These are phyloP conservation scores for Pholiota microspora DNA, from an alignment of 768 basidiomycete species.

Conservation along the genomic window DNA sequence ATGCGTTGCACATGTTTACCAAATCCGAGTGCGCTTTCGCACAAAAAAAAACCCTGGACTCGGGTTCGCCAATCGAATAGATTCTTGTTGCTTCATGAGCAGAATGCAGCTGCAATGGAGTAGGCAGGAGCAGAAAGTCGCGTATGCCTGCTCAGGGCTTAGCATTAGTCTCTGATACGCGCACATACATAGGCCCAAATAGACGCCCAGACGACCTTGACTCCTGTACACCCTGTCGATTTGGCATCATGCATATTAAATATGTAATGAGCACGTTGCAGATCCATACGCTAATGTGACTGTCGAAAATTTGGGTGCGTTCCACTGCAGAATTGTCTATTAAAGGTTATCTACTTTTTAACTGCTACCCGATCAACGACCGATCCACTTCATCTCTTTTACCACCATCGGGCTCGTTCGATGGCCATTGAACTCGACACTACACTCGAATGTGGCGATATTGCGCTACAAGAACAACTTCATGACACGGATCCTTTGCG, in stretches of 20 bases:
- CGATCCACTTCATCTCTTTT: neutral
- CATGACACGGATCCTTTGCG: slow-evolving; percentile 59
- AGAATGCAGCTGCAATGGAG: too few relatives aligned
- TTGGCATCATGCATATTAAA: neutral
- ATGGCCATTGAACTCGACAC: slow-evolving; percentile 4
- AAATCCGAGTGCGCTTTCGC: neutral
- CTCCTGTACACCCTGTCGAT: neutral
- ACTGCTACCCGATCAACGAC: neutral
- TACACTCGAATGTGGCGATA: slow-evolving; percentile 17
- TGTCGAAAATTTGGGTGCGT: too few relatives aligned
- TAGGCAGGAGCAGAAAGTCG: neutral
- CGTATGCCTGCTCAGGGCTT: too few relatives aligned
- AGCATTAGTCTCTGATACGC: too few relatives aligned
- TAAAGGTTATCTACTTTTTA: too few relatives aligned
- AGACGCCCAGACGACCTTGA: neutral
- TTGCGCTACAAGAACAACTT: slow-evolving; percentile 52
- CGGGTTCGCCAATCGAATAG: neutral
- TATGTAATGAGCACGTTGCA: neutral
- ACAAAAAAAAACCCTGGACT: neutral
- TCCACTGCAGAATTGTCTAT: too few relatives aligned
- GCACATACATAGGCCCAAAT: neutral
- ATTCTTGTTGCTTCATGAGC: too few relatives aligned
- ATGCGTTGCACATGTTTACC: slow-evolving; percentile 34
- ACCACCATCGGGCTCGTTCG: slow-evolving; percentile 3
- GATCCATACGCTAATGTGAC: neutral